A percentile compares a stretch with the other conserved stretches of the same genome.
These are phyloP conservation scores for Pseudogymnoascus sp. DNA, from an alignment of 2,329 filamentous ascomycete species.

Conservation along the genomic window DNA sequence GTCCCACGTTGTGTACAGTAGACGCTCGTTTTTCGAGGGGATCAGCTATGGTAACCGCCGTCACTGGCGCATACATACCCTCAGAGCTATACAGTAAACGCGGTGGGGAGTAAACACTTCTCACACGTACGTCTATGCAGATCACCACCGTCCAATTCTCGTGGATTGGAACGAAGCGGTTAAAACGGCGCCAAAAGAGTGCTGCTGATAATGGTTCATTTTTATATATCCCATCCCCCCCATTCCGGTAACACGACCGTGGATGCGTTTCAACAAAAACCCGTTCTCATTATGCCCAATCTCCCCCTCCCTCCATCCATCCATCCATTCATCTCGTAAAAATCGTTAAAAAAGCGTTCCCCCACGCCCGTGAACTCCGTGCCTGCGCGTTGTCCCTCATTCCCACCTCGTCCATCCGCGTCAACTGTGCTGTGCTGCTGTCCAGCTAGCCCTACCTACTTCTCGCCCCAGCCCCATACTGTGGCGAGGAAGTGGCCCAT, in stretches of 20 bases:
- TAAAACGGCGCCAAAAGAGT: background rate
- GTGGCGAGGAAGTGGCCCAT: constrained; percentile 91
- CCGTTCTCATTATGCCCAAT: background rate
- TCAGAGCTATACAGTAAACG: background rate
- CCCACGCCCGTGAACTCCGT: background rate
- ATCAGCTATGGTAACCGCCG: background rate
- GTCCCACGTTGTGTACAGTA: background rate
- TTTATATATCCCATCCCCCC: background rate
- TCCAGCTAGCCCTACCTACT: background rate
- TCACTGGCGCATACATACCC: background rate
- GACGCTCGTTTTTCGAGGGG: background rate
- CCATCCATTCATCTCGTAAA: background rate
- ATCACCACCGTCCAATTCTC: background rate
- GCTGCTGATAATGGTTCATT: background rate
- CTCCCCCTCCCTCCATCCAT: background rate
- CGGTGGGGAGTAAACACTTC: background rate
- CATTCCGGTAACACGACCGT: background rate
- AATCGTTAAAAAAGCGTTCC: constrained; percentile 3
- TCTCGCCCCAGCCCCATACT: constrained; percentile 86
- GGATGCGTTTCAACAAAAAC: background rate
- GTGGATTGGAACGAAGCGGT: background rate
- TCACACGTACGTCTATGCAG: background rate
- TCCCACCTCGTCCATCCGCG: background rate
- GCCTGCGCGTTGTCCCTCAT: constrained; percentile 1
- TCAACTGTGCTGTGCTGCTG: background rate